Conservation (phyloP, 2,329 filamentous ascomycete genomes). For the Fusarium subtropicale region DNA sequence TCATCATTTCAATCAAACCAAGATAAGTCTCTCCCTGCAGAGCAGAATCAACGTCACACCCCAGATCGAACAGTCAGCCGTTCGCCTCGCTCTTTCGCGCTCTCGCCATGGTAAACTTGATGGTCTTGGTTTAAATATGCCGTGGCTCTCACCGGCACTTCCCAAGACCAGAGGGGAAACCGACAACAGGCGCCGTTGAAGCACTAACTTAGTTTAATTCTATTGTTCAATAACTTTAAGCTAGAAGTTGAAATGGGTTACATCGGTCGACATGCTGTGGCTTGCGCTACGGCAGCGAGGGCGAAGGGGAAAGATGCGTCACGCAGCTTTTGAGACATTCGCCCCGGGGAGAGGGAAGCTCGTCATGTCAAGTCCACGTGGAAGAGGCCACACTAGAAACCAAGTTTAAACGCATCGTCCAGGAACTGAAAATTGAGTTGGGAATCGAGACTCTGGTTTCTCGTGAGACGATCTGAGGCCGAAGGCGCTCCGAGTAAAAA, state of each 20-base stretch:
- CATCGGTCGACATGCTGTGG: constrained; percentile 28
- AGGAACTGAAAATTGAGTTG: constrained; percentile 1
- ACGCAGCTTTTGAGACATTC: constrained; percentile 32
- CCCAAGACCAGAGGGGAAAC: background rate
- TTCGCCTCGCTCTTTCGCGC: constrained; percentile 13
- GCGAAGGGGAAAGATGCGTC: constrained; percentile 3
- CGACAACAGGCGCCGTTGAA: constrained; percentile 6
- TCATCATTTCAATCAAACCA: background rate
- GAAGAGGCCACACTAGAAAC: constrained; percentile 12
- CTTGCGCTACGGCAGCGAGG: constrained; percentile 34
- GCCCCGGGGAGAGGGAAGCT: constrained; percentile 13
- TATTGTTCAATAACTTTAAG: background rate
- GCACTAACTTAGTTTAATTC: background rate
- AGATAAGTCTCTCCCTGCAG: constrained; percentile 2
- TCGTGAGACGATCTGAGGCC: background rate
- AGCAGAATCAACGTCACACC: background rate
- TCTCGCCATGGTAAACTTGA: background rate
- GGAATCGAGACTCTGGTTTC: background rate
- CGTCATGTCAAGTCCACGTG: constrained; percentile 33
- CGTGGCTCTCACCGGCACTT: background rate
- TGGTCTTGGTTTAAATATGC: background rate
- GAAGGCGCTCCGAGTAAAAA: background rate
- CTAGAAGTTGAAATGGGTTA: constrained; percentile 9
- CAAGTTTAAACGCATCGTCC: background rate
- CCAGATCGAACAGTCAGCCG: background rate